Evolutionary conservation across 1,139 yeast species (phyloP).

Genomic region (Hemisphaericaspora subhashii): DNA sequence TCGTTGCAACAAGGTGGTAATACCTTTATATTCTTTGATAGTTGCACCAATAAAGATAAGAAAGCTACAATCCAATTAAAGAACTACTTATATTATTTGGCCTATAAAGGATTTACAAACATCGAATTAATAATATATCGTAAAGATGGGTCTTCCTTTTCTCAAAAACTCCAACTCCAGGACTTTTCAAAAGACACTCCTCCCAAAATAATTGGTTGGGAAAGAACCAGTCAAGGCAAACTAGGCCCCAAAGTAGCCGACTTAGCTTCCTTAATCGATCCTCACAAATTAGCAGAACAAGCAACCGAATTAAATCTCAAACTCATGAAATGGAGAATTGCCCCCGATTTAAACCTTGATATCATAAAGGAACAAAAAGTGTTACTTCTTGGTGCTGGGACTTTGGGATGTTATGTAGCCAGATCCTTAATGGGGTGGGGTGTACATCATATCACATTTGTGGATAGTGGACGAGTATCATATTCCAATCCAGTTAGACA

Average conservation of each 20-base stretch:
- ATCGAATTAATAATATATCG: conserved; percentile 41
- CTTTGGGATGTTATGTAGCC: conserved; percentile 89
- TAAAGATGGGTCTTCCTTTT: conserved; percentile 27
- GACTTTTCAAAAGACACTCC: conserved; percentile 5
- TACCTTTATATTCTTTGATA: conserved; percentile 59
- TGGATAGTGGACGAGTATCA: conserved; percentile 86
- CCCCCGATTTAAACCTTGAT: conserved; percentile 76
- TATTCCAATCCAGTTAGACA: conserved; percentile 96
- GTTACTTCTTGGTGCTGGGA: conserved; percentile 90
- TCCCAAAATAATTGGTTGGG: conserved; percentile 80
- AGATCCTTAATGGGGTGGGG: conserved; percentile 94
- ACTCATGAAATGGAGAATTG: conserved; percentile 95
- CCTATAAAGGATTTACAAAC: conserved; percentile 31
- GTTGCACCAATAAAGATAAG: conserved; percentile 43
- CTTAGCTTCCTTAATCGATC: conserved; percentile 77
- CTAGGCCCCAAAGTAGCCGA: conserved; percentile 83
- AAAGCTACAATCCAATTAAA: conserved; percentile 64
- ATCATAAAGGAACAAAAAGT: conserved; percentile 59
- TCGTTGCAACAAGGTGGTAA: conserved; percentile 4
- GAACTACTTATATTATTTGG: conserved; percentile 63
- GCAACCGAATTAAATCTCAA: conserved; percentile 88
- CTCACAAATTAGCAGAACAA: conserved; percentile 78
- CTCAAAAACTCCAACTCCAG: conserved; percentile 20
- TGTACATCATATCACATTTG: conserved; percentile 76
- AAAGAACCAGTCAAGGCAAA: conserved; percentile 69